Conservation (phyloP, 2,329 filamentous ascomycete species). For the Capronia coronata region DNA sequence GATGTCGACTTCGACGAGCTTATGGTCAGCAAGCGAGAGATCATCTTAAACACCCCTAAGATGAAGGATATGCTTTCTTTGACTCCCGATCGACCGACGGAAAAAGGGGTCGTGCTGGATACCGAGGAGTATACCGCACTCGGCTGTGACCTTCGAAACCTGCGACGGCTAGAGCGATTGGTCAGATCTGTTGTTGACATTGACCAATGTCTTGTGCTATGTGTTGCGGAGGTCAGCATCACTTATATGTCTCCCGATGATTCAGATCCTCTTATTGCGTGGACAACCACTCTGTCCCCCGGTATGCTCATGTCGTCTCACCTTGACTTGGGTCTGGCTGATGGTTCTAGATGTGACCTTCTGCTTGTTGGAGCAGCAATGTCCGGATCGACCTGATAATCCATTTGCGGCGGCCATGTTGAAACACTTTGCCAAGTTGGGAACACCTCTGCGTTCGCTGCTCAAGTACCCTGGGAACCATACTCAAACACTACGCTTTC, state of each 20-base stretch:
- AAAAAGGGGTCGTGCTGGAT: constrained; percentile 20
- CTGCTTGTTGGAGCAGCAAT: constrained; percentile 77
- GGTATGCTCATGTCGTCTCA: constrained; percentile 43
- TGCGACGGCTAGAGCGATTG: constrained; percentile 53
- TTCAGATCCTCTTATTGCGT: constrained; percentile 67
- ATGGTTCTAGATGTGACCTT: constrained; percentile 57
- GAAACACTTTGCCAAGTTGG: constrained; percentile 28
- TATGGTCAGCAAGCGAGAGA: constrained; percentile 28
- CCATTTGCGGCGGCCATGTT: constrained; percentile 56
- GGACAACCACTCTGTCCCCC: constrained; percentile 65
- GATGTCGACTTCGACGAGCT: constrained; percentile 28
- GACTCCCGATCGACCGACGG: neutral
- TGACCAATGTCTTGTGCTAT: constrained; percentile 59
- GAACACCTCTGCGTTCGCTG: constrained; percentile 26
- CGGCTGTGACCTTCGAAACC: constrained; percentile 51
- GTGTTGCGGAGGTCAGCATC: constrained; percentile 82
- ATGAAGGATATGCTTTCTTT: constrained; percentile 24
- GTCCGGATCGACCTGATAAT: constrained; percentile 69
- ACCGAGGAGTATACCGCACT: constrained; percentile 26
- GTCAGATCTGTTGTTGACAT: constrained; percentile 56
- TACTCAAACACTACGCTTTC: constrained; percentile 65
- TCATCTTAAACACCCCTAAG: constrained; percentile 25
- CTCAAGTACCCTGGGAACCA: constrained; percentile 61
- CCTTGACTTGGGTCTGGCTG: constrained; percentile 1
- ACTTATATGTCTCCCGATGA: constrained; percentile 76